Evolutionary conservation across 306 rosid species (phyloP).

Genomic region (Glycine latifolia): DNA sequence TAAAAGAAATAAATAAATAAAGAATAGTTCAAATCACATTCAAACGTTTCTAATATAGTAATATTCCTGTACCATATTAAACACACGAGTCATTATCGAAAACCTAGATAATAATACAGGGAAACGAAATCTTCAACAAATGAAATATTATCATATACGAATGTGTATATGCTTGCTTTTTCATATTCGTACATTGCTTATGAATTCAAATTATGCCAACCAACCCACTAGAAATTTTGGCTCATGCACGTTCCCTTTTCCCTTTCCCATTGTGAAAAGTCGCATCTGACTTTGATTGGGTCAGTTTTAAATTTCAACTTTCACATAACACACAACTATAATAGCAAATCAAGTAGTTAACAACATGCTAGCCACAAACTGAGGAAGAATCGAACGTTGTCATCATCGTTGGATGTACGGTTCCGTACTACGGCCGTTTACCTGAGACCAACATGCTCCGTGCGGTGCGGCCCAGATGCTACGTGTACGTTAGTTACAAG

Average conservation of each 20-base stretch:
- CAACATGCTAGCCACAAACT: neutral
- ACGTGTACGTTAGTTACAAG: neutral
- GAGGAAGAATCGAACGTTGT: neutral
- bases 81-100: neutral
- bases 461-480: neutral
- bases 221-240: neutral
- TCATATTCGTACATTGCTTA: neutral
- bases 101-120: neutral
- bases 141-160: neutral
- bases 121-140: neutral
- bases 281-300: neutral
- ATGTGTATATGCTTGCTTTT: neutral
- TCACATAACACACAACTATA: neutral
- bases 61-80: neutral
- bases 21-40: neutral
- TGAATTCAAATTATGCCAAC: neutral
- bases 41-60: neutral
- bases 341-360: too few relatives aligned
- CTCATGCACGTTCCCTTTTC: neutral
- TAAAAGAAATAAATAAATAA: neutral
- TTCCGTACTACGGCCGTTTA: conserved; percentile 16
- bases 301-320: conserved; percentile 33
- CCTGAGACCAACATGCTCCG: neutral
- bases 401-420: neutral
- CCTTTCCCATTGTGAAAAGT: conserved; percentile 38